Evolutionary conservation across 208 protist genomes (phyloP).

Genomic region (Crithidia acanthocephali): DNA sequence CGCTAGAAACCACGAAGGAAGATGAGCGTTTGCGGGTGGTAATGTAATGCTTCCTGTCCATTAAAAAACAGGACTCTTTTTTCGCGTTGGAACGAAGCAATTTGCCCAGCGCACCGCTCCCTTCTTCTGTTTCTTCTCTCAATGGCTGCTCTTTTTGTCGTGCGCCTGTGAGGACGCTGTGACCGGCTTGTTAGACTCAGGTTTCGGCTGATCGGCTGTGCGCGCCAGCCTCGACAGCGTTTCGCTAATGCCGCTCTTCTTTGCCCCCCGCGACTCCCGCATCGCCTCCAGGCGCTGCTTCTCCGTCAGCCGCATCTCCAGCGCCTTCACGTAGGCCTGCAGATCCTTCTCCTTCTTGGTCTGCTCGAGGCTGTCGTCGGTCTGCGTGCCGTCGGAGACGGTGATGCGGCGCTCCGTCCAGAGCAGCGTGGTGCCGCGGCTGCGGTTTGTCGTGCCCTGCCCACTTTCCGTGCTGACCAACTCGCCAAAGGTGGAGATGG

Average conservation of each 20-base stretch:
- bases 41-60: neutral
- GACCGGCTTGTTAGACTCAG: neutral
- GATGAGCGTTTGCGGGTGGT: too few species aligned
- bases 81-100: neutral
- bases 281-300: constrained; percentile 38
- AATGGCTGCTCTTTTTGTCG: neutral
- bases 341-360: constrained; percentile 26
- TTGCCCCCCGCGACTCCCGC: constrained; percentile 26
- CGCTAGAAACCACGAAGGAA: too few species aligned
- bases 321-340: constrained; percentile 31
- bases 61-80: neutral
- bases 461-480: constrained; percentile 28
- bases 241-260: constrained; percentile 12
- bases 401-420: neutral
- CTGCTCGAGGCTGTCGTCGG: constrained; percentile 21
- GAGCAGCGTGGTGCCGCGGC: neutral
- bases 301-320: constrained; percentile 31
- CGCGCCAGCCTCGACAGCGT: constrained; percentile 3
- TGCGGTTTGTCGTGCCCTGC: constrained; percentile 9
- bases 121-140: neutral
- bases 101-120: neutral
- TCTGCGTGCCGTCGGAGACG: constrained; percentile 24
- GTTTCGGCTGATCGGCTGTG: neutral
- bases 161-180: neutral
- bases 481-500: constrained; percentile 40